phyloP scores from a whole-genome alignment of 2,329 filamentous ascomycete species.

The Penicillium corylophilum region DNA sequence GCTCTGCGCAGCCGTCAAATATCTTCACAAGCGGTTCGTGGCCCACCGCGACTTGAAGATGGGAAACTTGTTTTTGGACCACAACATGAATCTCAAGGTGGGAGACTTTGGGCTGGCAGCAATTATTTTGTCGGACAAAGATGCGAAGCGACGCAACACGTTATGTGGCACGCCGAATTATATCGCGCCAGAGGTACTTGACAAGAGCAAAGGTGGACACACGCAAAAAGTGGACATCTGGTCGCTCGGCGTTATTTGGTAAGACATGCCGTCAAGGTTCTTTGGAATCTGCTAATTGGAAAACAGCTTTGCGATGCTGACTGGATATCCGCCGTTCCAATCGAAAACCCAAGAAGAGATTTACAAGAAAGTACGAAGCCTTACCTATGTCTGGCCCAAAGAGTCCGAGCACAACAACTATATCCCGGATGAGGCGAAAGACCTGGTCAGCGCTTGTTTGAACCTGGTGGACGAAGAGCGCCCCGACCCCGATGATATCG shows the following conservation, averaged over 20 bases:
- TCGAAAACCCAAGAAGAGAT: slow-evolving; percentile 61
- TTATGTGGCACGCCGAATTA: slow-evolving; percentile 98
- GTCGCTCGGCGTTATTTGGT: slow-evolving; percentile 97
- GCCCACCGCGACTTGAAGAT: slow-evolving; percentile 98
- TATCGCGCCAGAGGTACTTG: slow-evolving; percentile 92
- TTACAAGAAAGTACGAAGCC: slow-evolving; percentile 49
- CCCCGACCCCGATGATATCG: slow-evolving; percentile 51
- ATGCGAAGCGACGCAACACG: slow-evolving; percentile 82
- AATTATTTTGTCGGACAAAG: slow-evolving; percentile 83
- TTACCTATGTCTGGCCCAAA: slow-evolving; percentile 52
- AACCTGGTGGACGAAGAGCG: slow-evolving; percentile 50
- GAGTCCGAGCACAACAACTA: slow-evolving; percentile 44
- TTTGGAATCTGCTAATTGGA: slow-evolving; percentile 15
- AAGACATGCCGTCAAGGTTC: slow-evolving; percentile 25
- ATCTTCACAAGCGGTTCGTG: slow-evolving; percentile 92
- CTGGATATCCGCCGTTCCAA: slow-evolving; percentile 94
- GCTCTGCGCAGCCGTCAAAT: slow-evolving; percentile 95
- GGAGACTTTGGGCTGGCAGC: slow-evolving; percentile 96
- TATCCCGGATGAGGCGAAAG: slow-evolving; percentile 51
- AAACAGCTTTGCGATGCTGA: slow-evolving; percentile 85
- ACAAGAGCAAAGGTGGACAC: slow-evolving; percentile 90
- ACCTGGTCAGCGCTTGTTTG: slow-evolving; percentile 48
- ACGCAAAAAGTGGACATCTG: slow-evolving; percentile 98
- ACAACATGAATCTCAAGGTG: slow-evolving; percentile 95
- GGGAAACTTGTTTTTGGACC: slow-evolving; percentile 94